Conservation (phyloP, 352 stramenopile genomes). For the Pythium periplocum region DNA sequence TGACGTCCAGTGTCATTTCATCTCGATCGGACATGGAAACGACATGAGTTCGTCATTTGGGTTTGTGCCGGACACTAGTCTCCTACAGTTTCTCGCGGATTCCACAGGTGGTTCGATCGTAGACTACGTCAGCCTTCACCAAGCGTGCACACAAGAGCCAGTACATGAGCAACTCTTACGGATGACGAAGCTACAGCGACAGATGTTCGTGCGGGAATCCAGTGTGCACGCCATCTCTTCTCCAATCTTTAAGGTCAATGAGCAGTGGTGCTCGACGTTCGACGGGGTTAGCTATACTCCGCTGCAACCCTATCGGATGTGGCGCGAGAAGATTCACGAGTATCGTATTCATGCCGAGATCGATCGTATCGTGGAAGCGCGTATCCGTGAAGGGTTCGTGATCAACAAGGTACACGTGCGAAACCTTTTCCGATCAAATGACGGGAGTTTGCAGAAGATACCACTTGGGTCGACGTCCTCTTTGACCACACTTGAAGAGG, state of each 20-base stretch:
- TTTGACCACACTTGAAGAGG: background rate
- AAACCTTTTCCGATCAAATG: slow-evolving; percentile 19
- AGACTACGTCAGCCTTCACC: slow-evolving; percentile 52
- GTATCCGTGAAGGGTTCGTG: slow-evolving; percentile 74
- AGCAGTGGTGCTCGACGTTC: slow-evolving; percentile 66
- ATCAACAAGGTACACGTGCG: slow-evolving; percentile 74
- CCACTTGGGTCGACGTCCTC: background rate
- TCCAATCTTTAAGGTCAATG: slow-evolving; percentile 62
- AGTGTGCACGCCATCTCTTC: slow-evolving; percentile 61
- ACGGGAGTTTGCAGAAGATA: slow-evolving; percentile 16
- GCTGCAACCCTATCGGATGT: slow-evolving; percentile 78
- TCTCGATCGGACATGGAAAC: slow-evolving; percentile 59
- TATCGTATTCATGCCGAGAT: slow-evolving; percentile 82
- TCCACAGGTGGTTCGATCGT: slow-evolving; percentile 64
- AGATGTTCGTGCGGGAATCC: slow-evolving; percentile 59
- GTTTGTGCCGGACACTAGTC: slow-evolving; percentile 76
- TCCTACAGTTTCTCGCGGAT: slow-evolving; percentile 72
- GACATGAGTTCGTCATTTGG: slow-evolving; percentile 72
- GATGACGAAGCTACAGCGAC: slow-evolving; percentile 61
- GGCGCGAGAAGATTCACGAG: slow-evolving; percentile 85
- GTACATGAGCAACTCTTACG: slow-evolving; percentile 12
- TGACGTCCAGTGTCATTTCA: slow-evolving; percentile 83
- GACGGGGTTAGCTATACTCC: slow-evolving; percentile 55
- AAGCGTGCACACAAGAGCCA: slow-evolving; percentile 18
- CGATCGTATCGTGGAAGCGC: slow-evolving; percentile 75